These are phyloP conservation scores for Xylaria sp. DNA, from an alignment of 2,329 filamentous ascomycete species.

Conservation along the genomic window DNA sequence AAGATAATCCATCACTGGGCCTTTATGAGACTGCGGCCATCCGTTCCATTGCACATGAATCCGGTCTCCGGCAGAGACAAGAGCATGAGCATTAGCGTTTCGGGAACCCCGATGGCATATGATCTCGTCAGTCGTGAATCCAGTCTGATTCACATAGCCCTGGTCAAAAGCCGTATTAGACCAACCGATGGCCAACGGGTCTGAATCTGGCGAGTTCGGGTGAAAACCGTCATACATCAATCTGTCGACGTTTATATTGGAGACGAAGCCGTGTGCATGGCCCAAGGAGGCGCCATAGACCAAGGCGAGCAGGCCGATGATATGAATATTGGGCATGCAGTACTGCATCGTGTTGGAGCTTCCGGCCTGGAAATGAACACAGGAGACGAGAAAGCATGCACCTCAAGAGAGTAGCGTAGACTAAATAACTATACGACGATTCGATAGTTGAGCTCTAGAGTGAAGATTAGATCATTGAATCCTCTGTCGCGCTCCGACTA, in stretches of 20 bases:
- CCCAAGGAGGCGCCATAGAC: slow-evolving; percentile 2
- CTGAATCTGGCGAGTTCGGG: slow-evolving; percentile 38
- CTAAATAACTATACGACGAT: neutral
- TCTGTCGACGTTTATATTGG: slow-evolving; percentile 46
- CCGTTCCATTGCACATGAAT: slow-evolving; percentile 54
- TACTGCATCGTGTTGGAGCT: neutral
- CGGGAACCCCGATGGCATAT: slow-evolving; percentile 53
- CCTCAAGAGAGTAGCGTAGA: neutral
- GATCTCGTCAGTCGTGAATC: slow-evolving; percentile 52
- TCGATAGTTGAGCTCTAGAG: neutral
- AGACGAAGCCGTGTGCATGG: slow-evolving; percentile 45
- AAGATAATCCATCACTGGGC: slow-evolving; percentile 55
- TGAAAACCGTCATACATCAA: slow-evolving; percentile 46
- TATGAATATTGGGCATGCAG: slow-evolving; percentile 23
- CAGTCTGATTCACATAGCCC: slow-evolving; percentile 56
- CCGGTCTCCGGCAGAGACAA: slow-evolving; percentile 52
- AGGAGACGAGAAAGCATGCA: neutral
- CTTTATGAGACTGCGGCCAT: slow-evolving; percentile 54
- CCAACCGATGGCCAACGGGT: slow-evolving; percentile 46
- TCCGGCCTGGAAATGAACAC: neutral
- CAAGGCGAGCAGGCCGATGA: slow-evolving; percentile 28
- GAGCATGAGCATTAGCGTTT: slow-evolving; percentile 50
- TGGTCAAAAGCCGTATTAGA: slow-evolving; percentile 51
- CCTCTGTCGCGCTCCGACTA: neutral
- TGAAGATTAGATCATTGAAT: neutral